A percentile compares a stretch with the other conserved stretches of the same genome.
phyloP scores from a whole-genome alignment of 2,329 filamentous ascomycete species.

The Didymella pomorum region DNA sequence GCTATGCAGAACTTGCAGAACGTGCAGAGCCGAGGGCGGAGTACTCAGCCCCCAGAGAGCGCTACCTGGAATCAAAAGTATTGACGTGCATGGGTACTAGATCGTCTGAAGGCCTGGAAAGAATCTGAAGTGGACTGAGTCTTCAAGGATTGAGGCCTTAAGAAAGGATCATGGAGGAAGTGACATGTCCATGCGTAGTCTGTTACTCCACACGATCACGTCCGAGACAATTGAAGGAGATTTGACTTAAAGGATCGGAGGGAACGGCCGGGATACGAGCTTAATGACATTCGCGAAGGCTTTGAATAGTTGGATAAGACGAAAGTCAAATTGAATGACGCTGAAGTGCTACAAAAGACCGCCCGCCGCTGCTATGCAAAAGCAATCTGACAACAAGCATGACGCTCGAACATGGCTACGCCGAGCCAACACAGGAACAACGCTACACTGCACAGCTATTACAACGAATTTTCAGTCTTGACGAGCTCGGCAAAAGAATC shows the following conservation, averaged over 20 bases:
- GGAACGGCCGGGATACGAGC: too few species aligned
- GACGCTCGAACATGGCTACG: slow-evolving; percentile 18
- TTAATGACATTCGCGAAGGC: too few species aligned
- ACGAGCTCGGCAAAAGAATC: slow-evolving; percentile 57
- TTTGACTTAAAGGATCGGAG: too few species aligned
- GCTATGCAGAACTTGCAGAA: too few species aligned
- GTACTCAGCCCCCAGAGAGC: too few species aligned
- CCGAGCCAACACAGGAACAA: slow-evolving; percentile 1
- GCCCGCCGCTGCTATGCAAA: slow-evolving; percentile 18
- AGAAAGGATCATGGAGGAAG: too few species aligned
- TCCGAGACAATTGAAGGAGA: too few species aligned
- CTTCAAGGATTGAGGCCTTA: neutral
- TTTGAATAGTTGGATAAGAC: too few species aligned
- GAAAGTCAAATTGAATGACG: neutral
- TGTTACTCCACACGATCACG: too few species aligned
- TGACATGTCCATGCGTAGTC: too few species aligned
- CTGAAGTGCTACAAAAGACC: slow-evolving; percentile 23
- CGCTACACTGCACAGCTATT: slow-evolving; percentile 16
- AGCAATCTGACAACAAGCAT: slow-evolving; percentile 11
- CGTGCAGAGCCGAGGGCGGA: too few species aligned
- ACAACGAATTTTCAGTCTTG: slow-evolving; percentile 51
- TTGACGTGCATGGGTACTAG: neutral
- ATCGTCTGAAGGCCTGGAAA: neutral
- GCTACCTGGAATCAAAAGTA: neutral
- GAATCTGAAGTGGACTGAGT: neutral